Evolutionary conservation across 495 filamentous ascomycete genomes (phyloP).

Genomic region (Daldinia concentrica): DNA sequence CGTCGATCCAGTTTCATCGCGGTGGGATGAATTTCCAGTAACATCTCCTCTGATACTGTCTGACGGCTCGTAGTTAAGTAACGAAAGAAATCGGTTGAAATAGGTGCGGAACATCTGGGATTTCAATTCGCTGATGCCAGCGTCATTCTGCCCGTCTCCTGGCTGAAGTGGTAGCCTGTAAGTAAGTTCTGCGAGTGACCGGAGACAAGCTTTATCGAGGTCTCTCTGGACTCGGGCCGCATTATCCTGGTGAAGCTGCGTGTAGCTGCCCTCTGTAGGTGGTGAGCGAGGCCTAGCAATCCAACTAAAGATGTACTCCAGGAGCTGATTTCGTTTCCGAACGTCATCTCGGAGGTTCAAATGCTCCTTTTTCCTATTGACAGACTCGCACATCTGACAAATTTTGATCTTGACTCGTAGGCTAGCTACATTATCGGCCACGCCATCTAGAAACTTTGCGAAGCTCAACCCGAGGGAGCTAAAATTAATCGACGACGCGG

Average conservation of each 20-base stretch:
- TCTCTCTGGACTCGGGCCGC: constrained; percentile 64
- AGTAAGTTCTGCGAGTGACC: constrained; percentile 67
- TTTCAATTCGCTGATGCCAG: constrained; percentile 68
- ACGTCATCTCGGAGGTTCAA: constrained; percentile 72
- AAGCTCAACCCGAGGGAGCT: constrained; percentile 67
- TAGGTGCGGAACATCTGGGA: constrained; percentile 73
- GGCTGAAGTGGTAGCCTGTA: constrained; percentile 71
- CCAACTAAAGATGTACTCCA: constrained; percentile 71
- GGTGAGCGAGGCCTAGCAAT: constrained; percentile 65
- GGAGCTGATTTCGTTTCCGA: constrained; percentile 68
- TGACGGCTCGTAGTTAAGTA: constrained; percentile 64
- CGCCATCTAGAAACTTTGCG: constrained; percentile 67
- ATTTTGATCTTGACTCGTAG: constrained; percentile 71
- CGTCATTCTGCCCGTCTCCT: constrained; percentile 68
- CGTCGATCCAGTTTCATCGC: constrained; percentile 59
- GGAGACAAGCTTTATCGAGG: constrained; percentile 69
- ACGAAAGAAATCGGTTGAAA: constrained; percentile 69
- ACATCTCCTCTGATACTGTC: constrained; percentile 53
- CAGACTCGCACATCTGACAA: constrained; percentile 69
- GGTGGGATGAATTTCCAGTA: constrained; percentile 38
- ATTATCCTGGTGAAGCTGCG: constrained; percentile 57
- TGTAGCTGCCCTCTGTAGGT: constrained; percentile 35
- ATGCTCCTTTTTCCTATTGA: constrained; percentile 71
- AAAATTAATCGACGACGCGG: constrained; percentile 66
- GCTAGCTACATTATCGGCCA: constrained; percentile 59